phyloP scores from a whole-genome alignment of 2,329 filamentous ascomycete species.

The Cryphonectria japonica region DNA sequence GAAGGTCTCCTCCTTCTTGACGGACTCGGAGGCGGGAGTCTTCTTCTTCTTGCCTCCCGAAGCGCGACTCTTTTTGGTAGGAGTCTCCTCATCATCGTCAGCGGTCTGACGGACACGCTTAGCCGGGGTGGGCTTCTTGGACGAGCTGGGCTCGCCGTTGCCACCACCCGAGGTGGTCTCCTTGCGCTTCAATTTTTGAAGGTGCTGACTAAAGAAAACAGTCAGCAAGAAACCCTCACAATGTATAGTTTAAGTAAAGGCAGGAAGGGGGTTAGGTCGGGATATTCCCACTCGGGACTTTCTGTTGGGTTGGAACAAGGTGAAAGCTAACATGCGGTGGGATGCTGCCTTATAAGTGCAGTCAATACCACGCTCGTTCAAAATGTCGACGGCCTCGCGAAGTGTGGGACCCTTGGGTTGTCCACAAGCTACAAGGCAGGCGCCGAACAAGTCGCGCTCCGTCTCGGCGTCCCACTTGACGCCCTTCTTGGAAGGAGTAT shows the following conservation, averaged over 20 bases:
- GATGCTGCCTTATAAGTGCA: slow-evolving; percentile 24
- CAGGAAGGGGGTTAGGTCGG: background rate
- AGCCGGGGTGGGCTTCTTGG: slow-evolving; percentile 23
- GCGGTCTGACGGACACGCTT: slow-evolving; percentile 29
- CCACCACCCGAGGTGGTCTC: slow-evolving; percentile 48
- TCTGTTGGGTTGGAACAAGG: background rate
- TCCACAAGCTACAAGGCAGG: slow-evolving; percentile 32
- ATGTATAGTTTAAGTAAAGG: background rate
- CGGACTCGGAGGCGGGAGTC: background rate
- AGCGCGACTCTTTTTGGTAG: slow-evolving; percentile 12
- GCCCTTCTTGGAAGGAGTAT: slow-evolving; percentile 20
- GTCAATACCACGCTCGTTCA: slow-evolving; percentile 25
- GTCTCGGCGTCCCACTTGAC: slow-evolving; percentile 36
- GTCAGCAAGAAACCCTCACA: slow-evolving; percentile 5
- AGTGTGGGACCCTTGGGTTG: slow-evolving; percentile 35
- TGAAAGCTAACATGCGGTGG: slow-evolving; percentile 22
- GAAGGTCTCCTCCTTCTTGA: slow-evolving; percentile 14
- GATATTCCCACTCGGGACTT: slow-evolving; percentile 13
- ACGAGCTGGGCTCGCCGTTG: slow-evolving; percentile 27
- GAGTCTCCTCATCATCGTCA: background rate
- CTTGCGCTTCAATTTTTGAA: slow-evolving; percentile 41
- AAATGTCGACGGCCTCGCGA: slow-evolving; percentile 32
- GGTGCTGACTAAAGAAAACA: slow-evolving; percentile 37
- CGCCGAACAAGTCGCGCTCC: slow-evolving; percentile 37
- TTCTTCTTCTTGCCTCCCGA: background rate